Base-by-base conservation (phyloP, 805 yeast genomes). In the Candida pini region DNA sequence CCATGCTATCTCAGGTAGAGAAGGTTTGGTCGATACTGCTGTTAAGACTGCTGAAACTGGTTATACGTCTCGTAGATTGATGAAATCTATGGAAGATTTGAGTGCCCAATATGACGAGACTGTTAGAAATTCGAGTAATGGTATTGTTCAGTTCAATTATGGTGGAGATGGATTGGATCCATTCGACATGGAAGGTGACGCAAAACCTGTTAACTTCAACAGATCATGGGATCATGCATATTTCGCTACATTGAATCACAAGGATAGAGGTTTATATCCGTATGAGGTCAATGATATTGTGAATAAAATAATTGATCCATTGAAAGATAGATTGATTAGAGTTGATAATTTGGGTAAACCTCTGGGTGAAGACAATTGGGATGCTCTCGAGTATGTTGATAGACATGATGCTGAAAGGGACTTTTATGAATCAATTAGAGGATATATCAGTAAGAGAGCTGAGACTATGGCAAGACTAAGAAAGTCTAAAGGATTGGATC, bases 151-250 rank as follows among this genome's bases (percentile, higher is more conserved):
- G 63, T 92, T 92, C 63, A 85, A 87, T 23, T 92, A 92, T 56
- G 99, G 99, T 62, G 98, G 97, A 44, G 99, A 92, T 61, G 96
- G 97, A 31, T 72, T 92, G 44, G 99, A 92, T 68, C 99, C 99
- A 3, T 71, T 86, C 55, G 97, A 90, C 62, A 92, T 92, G 98
- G 99, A 94, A 64, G 98, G 98, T 48, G 96, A 94, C 61, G 96
- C 97, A 2, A 76, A 69, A 50, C 98, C 99, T 0, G 98, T 92
- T 23, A 88, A 94, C 57, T 90, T 92, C 58, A 70, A 69, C 36
- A 78, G 97, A 55, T 86, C 95, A 17, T 92, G 99, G 99, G 88
- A 80, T 43, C 98, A 92, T 58, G 80, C 96, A 6, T 69, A 62
- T 48, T 81, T 83, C 60, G 65, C 86, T 37, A 83, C 95, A 1